phyloP scores from a whole-genome alignment of 352 stramenopile genomes.

The Thalassiosira tumida region DNA sequence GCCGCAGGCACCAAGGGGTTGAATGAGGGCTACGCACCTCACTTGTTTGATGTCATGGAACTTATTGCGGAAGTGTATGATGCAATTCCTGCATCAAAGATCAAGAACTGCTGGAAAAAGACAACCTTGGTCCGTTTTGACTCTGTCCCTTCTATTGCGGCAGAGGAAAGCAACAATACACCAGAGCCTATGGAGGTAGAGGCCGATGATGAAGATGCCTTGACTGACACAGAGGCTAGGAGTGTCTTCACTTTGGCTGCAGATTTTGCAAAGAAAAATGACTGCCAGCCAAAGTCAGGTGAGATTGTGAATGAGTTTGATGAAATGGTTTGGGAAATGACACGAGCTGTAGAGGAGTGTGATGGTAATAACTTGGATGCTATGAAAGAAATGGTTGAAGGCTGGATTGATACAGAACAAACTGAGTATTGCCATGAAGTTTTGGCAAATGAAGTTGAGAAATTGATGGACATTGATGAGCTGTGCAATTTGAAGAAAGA shows the following conservation, averaged over 20 bases:
- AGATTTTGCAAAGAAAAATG: background rate
- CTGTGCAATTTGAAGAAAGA: conserved; percentile 21
- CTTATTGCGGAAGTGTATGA: conserved; percentile 15
- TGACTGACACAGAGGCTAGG: background rate
- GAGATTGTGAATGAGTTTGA: conserved; percentile 18
- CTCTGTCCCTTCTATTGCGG: conserved; percentile 9
- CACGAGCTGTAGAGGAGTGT: background rate
- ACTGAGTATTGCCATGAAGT: conserved; percentile 2
- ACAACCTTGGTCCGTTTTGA: too few relatives aligned
- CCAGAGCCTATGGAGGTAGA: background rate
- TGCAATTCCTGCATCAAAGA: background rate
- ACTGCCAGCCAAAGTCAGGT: background rate
- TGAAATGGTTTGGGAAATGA: conserved; percentile 14
- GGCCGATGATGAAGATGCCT: background rate
- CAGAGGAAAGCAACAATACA: background rate
- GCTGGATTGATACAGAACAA: conserved; percentile 16
- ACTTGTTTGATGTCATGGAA: conserved; percentile 30
- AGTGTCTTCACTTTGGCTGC: background rate
- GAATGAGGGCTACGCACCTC: conserved; percentile 16
- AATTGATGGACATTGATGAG: conserved; percentile 19
- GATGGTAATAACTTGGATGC: background rate
- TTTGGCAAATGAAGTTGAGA: background rate
- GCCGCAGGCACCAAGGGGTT: conserved; percentile 12
- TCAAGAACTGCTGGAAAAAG: conserved; percentile 32
- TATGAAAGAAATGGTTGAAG: background rate